phyloP scores from a whole-genome alignment of 495 filamentous ascomycete species.

The Tuber borchii region DNA sequence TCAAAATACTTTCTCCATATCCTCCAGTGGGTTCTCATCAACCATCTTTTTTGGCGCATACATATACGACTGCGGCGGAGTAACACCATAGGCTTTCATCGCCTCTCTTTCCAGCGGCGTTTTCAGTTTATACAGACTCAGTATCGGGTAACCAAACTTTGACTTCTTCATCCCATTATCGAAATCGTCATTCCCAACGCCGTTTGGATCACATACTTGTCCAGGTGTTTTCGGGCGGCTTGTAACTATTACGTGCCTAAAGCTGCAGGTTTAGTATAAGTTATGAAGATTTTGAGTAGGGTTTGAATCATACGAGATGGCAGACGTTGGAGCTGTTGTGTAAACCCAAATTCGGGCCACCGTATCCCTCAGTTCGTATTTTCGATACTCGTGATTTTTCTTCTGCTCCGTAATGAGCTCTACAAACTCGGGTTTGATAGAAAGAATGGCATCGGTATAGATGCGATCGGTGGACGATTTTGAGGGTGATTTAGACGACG shows the following conservation, averaged over 20 bases:
- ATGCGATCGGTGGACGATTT: background rate
- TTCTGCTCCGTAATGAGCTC: background rate
- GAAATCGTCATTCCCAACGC: background rate
- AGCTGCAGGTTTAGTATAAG: background rate
- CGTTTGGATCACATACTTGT: background rate
- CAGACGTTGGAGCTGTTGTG: background rate
- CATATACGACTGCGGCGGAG: background rate
- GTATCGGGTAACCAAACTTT: background rate
- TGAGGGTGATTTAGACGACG: background rate
- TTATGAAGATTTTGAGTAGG: background rate
- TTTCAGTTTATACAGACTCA: background rate
- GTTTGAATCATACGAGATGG: background rate
- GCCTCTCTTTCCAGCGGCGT: background rate
- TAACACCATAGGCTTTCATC: background rate
- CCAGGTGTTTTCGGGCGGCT: background rate
- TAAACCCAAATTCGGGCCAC: background rate
- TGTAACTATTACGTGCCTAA: background rate
- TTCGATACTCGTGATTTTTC: conserved; percentile 2
- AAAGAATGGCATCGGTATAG: background rate
- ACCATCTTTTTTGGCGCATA: background rate
- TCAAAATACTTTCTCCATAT: background rate
- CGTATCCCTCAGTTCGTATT: background rate
- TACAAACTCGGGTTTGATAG: background rate
- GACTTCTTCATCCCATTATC: background rate
- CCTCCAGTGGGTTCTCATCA: background rate